Evolutionary conservation across 805 yeast species (phyloP), one percentile per base, ranked within the genome.

Genomic region (Diddensiella caesifluorescens): DNA sequence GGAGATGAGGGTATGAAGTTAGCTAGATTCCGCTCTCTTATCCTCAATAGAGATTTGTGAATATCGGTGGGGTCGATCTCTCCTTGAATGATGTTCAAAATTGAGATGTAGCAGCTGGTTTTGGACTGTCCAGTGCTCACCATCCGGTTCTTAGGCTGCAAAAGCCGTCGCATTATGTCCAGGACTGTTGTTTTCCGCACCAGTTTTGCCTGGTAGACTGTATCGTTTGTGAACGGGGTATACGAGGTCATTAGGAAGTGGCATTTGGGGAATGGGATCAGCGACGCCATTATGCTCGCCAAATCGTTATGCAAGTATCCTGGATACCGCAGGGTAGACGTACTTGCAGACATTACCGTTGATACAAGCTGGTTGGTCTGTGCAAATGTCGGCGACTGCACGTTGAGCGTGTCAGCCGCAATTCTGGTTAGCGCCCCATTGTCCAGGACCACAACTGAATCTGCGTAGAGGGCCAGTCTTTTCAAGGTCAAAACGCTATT

Each of bases 301-400:
- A 83, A 65, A 3, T 95, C 86, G 27, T 83, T 84, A 69, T 85
- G 89, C 75, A 88, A 81, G 64, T 87, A 87, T 36, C 92, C 80
- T 3, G 98, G 98, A 60, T 83, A 90, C 51, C 98, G 70, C 34
- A 92, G 64, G 0, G 97, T 84, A 47, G 90, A 85, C 2, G 97
- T 85, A 2, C 87, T 68, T 0, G 89, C 79, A 0, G 95, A 80
- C 70, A 88, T 75, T 6, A 86, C 87, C 5, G 88, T 79, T 0
- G 97, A 76, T 2, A 92, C 87, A 31, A 92, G 68, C 57, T 83
- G 86, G 64, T 92, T 92, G 2, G 90, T 78, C 43, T 88, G 89
- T 38, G 73, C 76, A 54, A 81, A 83, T 2, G 89, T 79, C 5
- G 84, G 82, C 35, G 76, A 69, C 22, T 69, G 69, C 29, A 69